A percentile compares a stretch with the other conserved stretches of the same genome.
phyloP scores from a whole-genome alignment of 176 grass and related monocot species.

The Bolboschoenus planiculmis region DNA sequence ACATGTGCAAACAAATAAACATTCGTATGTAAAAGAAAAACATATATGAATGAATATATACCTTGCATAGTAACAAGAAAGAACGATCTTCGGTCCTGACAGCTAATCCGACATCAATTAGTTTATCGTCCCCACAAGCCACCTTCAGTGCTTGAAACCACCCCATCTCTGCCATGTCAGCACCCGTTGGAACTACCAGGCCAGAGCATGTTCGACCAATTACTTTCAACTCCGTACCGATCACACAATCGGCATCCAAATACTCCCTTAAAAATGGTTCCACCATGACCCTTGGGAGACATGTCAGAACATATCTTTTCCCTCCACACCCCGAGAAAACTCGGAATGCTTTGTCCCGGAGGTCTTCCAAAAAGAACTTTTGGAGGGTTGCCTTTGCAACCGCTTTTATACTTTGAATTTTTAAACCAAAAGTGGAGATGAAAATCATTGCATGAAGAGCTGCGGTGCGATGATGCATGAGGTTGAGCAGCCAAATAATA shows the following conservation, averaged over 20 bases:
- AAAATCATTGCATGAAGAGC: conserved; percentile 43
- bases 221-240: conserved; percentile 34
- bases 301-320: conserved; percentile 35
- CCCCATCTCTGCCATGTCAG: not conserved
- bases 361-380: conserved; percentile 46
- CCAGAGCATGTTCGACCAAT: conserved; percentile 19
- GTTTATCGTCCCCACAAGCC: conserved; percentile 2
- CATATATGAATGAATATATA: not conserved
- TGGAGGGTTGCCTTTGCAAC: conserved; percentile 40
- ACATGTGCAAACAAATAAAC: not conserved
- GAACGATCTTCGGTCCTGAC: not conserved
- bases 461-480: not conserved
- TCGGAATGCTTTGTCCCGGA: conserved; percentile 17
- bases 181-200: not conserved
- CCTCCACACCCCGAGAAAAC: not conserved
- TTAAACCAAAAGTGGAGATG: conserved; percentile 36
- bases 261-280: conserved; percentile 52
- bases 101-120: conserved; percentile 36
- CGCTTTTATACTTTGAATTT: conserved; percentile 15
- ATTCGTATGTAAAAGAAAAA: not conserved
- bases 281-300: conserved; percentile 36
- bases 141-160: conserved; percentile 14
- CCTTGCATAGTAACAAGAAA: conserved; percentile 36
- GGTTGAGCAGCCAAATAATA: conserved; percentile 17
- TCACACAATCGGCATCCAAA: conserved; percentile 28